Conservation (phyloP, 1,139 yeast genomes). For the Debaryomyces singareniensis region DNA sequence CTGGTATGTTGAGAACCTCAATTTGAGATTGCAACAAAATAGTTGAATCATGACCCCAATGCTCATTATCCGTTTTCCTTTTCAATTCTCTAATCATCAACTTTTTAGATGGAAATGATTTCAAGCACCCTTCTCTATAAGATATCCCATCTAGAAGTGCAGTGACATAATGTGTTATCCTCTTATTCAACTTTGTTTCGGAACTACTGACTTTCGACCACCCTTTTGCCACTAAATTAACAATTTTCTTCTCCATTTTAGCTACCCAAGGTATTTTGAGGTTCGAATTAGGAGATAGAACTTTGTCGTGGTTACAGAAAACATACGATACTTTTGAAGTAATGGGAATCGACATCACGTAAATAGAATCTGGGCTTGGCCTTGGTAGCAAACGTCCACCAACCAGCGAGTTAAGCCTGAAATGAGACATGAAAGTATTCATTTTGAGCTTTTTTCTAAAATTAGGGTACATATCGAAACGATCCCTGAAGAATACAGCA, state of each 20-base stretch:
- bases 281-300: conserved; percentile 21
- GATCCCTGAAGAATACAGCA: too few relatives aligned
- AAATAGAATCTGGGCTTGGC: conserved; percentile 26
- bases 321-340: conserved; percentile 50
- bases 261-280: conserved; percentile 25
- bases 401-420: too few relatives aligned
- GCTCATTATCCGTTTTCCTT: conserved; percentile 12
- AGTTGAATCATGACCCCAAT: conserved; percentile 1
- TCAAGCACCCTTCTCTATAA: conserved; percentile 46
- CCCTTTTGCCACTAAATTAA: conserved; percentile 30
- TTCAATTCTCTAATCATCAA: conserved; percentile 45
- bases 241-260: conserved; percentile 33
- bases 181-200: conserved; percentile 28
- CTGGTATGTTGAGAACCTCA: conserved; percentile 20
- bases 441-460: too few relatives aligned
- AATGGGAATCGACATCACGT: conserved; percentile 55
- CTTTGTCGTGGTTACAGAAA: conserved; percentile 51
- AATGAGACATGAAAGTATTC: too few relatives aligned
- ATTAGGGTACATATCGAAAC: too few relatives aligned
- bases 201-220: conserved; percentile 44
- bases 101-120: conserved; percentile 44
- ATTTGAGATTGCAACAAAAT: conserved; percentile 23
- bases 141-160: conserved; percentile 39
- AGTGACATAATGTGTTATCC: conserved; percentile 29
- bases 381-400: too few relatives aligned